Evolutionary conservation across 495 filamentous ascomycete species (phyloP), one percentile per base, ranked within the genome.

Genomic region (Daldinia vernicosa): DNA sequence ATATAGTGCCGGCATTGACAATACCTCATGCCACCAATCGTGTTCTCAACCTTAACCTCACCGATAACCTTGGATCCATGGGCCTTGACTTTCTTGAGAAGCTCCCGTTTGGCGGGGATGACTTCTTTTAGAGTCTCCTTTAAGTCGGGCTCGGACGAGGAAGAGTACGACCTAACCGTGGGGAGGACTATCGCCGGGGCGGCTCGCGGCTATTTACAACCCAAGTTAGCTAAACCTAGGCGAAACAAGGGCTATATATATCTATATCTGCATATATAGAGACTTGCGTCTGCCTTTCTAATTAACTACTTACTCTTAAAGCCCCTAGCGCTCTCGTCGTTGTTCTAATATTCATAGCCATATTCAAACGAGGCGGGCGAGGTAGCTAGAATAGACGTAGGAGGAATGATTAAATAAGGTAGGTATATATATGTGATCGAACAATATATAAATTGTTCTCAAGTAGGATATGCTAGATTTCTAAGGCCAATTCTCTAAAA

Each of bases 41-140:
- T 92, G 76, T 94, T 96, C 79, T 93, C 91, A n/a, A 98, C 88
- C 85, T 92, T 97, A 76, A 98, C 90, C 72, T 98, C 93, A 47
- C 96, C 95, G 70, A 98, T 89, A 27, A 86, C 88, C 73, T 93
- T 94, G 65, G 89, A 86, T n/a, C 89, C 87, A 78, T 95, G 88
- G 43, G 89, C 87, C 85, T 97, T 97, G 80, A 98, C 91, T 79
- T 93, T 89, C 81, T 96, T 93, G 61, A 98, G 83, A 7, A 95
- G 89, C 77, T 97, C 95, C 43, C 93, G 89, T 82, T 99, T 99
- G 53, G 87, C 92, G 26, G 95, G 95, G 71, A 99, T 97, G 56
- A 87, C 86, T 71, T 91, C 88, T 71, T 88, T 91, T 57, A 99
- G 85, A 27, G 92, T 91, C 28, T 89, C 83, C 80, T 98, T 98